Evolutionary conservation across 2,329 filamentous ascomycete species (phyloP), one percentile per base, ranked within the genome.

Genomic region (Geosmithia putterillii): DNA sequence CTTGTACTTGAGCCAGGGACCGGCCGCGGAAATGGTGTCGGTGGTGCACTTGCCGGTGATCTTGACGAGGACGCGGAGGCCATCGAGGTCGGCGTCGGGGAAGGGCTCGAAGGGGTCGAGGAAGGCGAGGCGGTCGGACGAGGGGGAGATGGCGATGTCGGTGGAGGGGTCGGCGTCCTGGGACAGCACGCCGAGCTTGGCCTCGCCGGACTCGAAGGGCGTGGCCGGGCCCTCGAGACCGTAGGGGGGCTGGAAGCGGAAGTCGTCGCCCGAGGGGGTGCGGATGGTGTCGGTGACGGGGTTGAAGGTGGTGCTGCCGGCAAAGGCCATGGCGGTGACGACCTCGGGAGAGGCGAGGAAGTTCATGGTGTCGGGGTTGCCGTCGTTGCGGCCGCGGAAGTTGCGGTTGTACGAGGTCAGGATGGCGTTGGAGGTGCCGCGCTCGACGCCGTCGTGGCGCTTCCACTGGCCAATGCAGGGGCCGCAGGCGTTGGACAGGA

Each of bases 1-100:
- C 73, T 96, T 96, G 79, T 96, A 98, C 67, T 96, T 96, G 52
- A 98, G 78, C 90, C 90, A 96, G 15, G 90, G 90, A 6, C 90
- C 90, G 1, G 90, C 90, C 28, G 90, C 90, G 34, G 89, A 96
- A 65, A 98, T 98, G 54, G 92, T 96, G 66, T 98, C 92, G 38
- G 92, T 98, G 45, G 92, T 98, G 73, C 92, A 98, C 69, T 98
- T 95, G 50, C 92, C 92, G 50, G 89, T 84, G 50, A 96, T 84
- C 69, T 96, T 96, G 72, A 94, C 90, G 15, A 98, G 81, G 17
- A 98, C 88, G 42, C 81, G 81, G 40, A 98, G 77, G 22, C 77
- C 80, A 37, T 73, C 69, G 23, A 96, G 75, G 43, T 98, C 89
- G 2, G 70, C 66, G 38, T 69, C 51, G 12, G 90, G 89, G 69